A percentile compares a stretch with the other conserved stretches of the same genome.
Conservation (phyloP, 345 rosid genomes). For the Syzygium jambos region DNA sequence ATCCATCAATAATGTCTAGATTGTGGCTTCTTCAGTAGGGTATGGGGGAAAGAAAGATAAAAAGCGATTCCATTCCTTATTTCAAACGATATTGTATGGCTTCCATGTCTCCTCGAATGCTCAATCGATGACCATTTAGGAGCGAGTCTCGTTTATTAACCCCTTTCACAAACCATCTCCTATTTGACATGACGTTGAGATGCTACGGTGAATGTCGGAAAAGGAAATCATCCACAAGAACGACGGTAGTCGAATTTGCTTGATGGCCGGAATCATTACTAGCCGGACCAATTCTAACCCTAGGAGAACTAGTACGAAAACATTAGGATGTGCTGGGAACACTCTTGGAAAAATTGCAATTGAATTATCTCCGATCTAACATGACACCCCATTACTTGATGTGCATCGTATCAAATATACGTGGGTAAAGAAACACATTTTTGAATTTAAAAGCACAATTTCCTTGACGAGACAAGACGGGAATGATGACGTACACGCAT, state of each 20-base stretch:
- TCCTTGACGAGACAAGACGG: not conserved
- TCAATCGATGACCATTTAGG: not conserved
- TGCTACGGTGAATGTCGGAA: not conserved
- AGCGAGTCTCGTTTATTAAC: not conserved
- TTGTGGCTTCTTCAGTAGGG: not conserved
- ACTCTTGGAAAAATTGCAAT: not conserved
- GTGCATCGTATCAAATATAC: not conserved
- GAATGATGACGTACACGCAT: not conserved
- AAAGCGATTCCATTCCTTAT: not conserved
- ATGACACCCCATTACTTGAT: not conserved
- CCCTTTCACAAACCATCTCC: not conserved
- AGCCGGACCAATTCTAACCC: not conserved
- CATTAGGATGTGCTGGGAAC: fast-evolving
- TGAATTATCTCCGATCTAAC: not conserved
- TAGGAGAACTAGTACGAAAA: fast-evolving
- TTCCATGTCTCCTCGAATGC: not conserved
- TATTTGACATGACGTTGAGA: not conserved
- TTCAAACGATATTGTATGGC: not conserved
- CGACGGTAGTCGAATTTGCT: not conserved
- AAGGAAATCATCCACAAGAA: not conserved
- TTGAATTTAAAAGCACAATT: not conserved
- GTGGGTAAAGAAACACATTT: not conserved
- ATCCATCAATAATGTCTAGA: not conserved
- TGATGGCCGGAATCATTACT: not conserved
- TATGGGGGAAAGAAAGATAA: not conserved